Percentiles rank a stretch among this genome's conserved stretches.
Conservation (phyloP, 75 land plant genomes). For the Cupressus sempervirens region DNA sequence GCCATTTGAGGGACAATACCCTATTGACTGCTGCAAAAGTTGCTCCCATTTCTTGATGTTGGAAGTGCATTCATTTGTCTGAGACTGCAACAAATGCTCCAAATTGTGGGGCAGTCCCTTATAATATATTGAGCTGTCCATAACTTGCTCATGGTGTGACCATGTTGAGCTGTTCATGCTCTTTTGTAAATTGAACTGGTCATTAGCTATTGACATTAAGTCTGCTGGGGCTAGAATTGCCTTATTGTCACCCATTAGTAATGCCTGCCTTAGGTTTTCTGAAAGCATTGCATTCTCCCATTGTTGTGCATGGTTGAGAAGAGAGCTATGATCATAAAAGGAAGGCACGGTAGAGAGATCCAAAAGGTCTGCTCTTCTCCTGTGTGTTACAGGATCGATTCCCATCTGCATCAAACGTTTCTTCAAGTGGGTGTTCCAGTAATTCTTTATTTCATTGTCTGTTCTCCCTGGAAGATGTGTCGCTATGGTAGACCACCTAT, state of each 20-base stretch:
- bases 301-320: not conserved
- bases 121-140: not conserved
- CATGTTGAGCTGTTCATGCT: not conserved
- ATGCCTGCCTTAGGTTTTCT: not conserved
- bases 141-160: not conserved
- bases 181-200: not conserved
- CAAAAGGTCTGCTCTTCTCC: not conserved
- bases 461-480: slow-evolving; percentile 16
- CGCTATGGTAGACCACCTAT: slow-evolving; percentile 18
- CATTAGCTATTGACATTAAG: not conserved
- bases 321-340: not conserved
- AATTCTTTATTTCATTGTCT: slow-evolving; percentile 18
- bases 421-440: slow-evolving; percentile 14
- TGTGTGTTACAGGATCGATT: slow-evolving; percentile 3
- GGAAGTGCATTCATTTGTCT: not conserved
- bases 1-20: not conserved
- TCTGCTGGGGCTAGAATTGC: not conserved
- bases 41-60: not conserved
- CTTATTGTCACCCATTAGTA: not conserved
- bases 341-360: not conserved
- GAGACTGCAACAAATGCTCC: not conserved
- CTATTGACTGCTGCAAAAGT: not conserved
- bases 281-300: slow-evolving; percentile 6
- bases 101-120: not conserved
- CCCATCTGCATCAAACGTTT: not conserved